A percentile compares a stretch with the other conserved stretches of the same genome.
Evolutionary conservation across 2,329 filamentous ascomycete species (phyloP).

Genomic region (Penicillium sp.): DNA sequence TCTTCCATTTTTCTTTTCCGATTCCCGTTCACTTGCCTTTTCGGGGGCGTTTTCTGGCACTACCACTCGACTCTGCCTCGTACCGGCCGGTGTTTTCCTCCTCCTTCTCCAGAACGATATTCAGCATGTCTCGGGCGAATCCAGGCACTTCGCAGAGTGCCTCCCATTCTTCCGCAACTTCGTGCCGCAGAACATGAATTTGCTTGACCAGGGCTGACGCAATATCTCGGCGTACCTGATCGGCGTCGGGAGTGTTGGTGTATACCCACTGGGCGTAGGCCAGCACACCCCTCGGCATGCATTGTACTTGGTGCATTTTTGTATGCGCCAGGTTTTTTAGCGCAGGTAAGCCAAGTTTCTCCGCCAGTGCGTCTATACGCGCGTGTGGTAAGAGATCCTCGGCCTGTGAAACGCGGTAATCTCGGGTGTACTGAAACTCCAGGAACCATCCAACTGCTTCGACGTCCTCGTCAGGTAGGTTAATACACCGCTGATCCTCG

Average conservation of each 20-base stretch:
- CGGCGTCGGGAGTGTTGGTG: conserved; percentile 64
- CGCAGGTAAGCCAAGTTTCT: conserved; percentile 63
- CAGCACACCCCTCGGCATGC: conserved; percentile 83
- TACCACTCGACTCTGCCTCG: conserved; percentile 33
- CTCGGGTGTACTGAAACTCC: conserved; percentile 76
- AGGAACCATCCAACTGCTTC: conserved; percentile 74
- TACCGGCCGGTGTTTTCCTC: conserved; percentile 30
- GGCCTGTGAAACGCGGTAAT: conserved; percentile 68
- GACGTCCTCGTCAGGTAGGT: conserved; percentile 62
- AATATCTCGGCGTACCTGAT: conserved; percentile 74
- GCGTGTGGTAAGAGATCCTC: conserved; percentile 81
- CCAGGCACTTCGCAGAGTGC: conserved; percentile 82
- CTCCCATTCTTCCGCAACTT: conserved; percentile 81
- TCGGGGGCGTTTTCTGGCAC: conserved; percentile 38
- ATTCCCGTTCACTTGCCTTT: conserved; percentile 20
- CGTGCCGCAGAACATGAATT: conserved; percentile 73
- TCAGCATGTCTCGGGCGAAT: conserved; percentile 89
- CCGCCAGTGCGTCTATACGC: conserved; percentile 80
- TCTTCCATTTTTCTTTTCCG: background rate
- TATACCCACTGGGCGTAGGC: conserved; percentile 89
- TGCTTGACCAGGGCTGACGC: conserved; percentile 86
- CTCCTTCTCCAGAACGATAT: conserved; percentile 46
- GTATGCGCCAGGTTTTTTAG: conserved; percentile 73
- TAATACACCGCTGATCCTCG: conserved; percentile 57
- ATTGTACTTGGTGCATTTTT: conserved; percentile 90